These are phyloP conservation scores for Wallacemonas collosoma DNA, from an alignment of 208 protist genomes.

Conservation along the genomic window DNA sequence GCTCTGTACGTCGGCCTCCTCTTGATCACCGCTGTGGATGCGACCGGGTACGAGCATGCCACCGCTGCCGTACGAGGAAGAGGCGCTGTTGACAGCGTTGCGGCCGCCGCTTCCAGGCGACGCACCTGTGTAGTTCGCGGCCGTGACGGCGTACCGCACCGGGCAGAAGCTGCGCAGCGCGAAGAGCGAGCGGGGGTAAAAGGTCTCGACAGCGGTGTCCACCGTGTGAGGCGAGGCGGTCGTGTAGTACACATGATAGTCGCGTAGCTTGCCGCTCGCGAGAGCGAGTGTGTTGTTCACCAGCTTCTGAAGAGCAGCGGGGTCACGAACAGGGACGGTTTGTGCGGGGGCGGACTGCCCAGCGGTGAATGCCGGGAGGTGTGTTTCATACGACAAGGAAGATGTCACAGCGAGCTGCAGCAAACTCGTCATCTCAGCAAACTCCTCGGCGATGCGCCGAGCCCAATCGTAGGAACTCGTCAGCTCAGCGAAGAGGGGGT, in stretches of 20 bases:
- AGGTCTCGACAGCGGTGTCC: slow-evolving; percentile 33
- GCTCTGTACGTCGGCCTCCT: background rate
- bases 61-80: background rate
- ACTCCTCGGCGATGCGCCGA: slow-evolving; percentile 41
- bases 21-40: slow-evolving; percentile 2
- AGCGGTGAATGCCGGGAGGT: slow-evolving; percentile 45
- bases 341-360: slow-evolving; percentile 25
- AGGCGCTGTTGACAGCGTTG: no score
- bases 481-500: slow-evolving; percentile 76
- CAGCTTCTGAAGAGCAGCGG: slow-evolving; percentile 28
- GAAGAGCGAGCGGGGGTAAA: slow-evolving; percentile 59
- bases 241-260: slow-evolving; percentile 37
- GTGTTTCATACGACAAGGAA: slow-evolving; percentile 37
- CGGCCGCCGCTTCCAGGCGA: background rate
- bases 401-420: slow-evolving; percentile 53
- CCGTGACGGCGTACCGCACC: slow-evolving; percentile 36
- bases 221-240: slow-evolving; percentile 38
- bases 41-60: slow-evolving; percentile 49
- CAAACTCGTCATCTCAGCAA: slow-evolving; percentile 49
- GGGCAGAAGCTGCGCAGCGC: slow-evolving; percentile 71
- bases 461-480: slow-evolving; percentile 66
- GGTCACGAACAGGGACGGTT: slow-evolving; percentile 15
- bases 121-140: background rate
- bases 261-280: slow-evolving; percentile 26
- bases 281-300: slow-evolving; percentile 29